Percentiles rank a stretch among this genome's conserved stretches.
Conservation (phyloP, 2,329 filamentous ascomycete genomes). For the Clonostachys rosea region DNA sequence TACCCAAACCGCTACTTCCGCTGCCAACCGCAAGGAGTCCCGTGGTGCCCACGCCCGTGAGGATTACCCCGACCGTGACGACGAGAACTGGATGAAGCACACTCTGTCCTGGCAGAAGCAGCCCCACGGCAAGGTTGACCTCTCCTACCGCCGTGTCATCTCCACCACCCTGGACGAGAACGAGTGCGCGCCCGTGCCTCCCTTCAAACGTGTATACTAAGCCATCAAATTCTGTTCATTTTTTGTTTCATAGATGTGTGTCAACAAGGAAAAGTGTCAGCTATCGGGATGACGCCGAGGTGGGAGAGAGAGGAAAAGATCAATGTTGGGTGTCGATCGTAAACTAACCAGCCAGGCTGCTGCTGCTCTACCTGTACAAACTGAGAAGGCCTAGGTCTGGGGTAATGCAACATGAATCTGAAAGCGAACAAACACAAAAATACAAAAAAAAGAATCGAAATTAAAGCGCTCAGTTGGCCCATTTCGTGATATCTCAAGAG, state of each 20-base stretch:
- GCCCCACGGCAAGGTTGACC: conserved; percentile 81
- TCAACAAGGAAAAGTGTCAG: no score
- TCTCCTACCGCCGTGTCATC: conserved; percentile 82
- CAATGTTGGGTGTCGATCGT: no score
- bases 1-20: conserved; percentile 85
- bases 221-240: background rate
- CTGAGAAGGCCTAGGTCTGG: no score
- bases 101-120: conserved; percentile 93
- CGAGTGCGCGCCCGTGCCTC: conserved; percentile 94
- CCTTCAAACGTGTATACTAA: conserved; percentile 93
- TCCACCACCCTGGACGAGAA: conserved; percentile 83
- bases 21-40: conserved; percentile 93
- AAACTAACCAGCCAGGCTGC: no score
- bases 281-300: no score
- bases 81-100: conserved; percentile 99
- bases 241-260: background rate
- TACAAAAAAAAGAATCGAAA: no score
- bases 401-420: no score
- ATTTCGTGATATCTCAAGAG: no score
- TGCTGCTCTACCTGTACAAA: no score
- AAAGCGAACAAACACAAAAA: no score
- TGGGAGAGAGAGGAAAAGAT: no score
- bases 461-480: no score
- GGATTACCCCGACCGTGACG: conserved; percentile 93
- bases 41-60: conserved; percentile 96